Base-by-base conservation (phyloP, 2,329 filamentous ascomycete species). In the Ceratocystiopsis sp. region DNA sequence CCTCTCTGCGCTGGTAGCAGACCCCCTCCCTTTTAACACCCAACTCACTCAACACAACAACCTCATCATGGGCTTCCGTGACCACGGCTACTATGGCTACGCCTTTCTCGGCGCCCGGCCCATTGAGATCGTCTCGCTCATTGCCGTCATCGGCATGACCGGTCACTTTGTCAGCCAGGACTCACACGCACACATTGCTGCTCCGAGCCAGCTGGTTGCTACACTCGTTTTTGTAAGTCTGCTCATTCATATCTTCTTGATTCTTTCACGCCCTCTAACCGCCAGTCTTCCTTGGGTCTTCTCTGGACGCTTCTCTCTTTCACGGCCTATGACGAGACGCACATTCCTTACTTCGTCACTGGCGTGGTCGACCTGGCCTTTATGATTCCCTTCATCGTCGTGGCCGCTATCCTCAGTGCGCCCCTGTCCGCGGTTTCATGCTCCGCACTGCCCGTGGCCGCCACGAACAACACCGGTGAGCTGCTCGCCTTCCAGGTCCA, bases 111-210 rank as follows among this genome's bases (percentile, higher is more conserved):
- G 76, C 51, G 73, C 80, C 51, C 79, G 87, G 40, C 68, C 71
- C 45, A 68, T 87, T 51, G 78, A 93, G 57, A 69, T 75, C 46
- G 62, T 81, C 49, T 75, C 74, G 21, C 78, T 94, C 55, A 67
- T 91, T 45, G 67, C 78, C 46, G 76, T 91, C 51, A 80, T 93
- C 50, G 84, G 85, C 38, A 74, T 94, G 58, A 77, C 77, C 1
- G 75, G 80, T 54, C 85, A 87, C 60, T 93, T 94, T 61, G 78
- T 93, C 54, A 69, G 77, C 19, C 71, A 83, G 52, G 85, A 93
- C 57, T 74, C 84, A 38, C 64, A 67, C 37, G 71, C 68, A 18
- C 70, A 78, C 49, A 71, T 78, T 44, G 67, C 72, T 29, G 75
- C 81, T 0, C 83, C 85, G 0, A 66, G 73, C 42, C 75, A 86